Evolutionary conservation across 768 basidiomycete genomes (phyloP), one percentile per base, ranked within the genome.

Genomic region (Jaapia argillacea): DNA sequence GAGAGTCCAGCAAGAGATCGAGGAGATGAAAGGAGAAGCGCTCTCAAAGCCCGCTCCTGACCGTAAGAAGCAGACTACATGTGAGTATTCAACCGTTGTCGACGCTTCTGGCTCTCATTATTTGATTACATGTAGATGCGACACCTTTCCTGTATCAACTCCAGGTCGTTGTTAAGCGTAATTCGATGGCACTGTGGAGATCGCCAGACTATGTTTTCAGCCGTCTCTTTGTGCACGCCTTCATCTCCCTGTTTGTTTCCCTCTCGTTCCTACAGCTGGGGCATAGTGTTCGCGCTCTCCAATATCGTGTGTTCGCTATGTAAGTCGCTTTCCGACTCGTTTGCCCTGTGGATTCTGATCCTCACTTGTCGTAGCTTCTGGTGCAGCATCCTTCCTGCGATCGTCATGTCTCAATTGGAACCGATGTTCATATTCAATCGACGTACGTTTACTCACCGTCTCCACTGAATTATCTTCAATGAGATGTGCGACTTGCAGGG

Each of bases 351-450:
- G 16, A 10, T 33, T 33, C 28, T 10, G 10, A 10, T 33, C 28
- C 28, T 10, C 28, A 10, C 28, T 10, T 33, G 28, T 33, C 10
- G 10, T 33, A 33, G 28, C 28, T 33, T 33, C 16, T 33, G 28
- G 28, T 10, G 10, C 10, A 10, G 10, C 28, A 33, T 33, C 28
- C 16, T 33, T 10, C 28, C 28, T 7, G 79, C 83, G 5, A 72
- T 91, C 46, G 65, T 93, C 43, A 83, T 91, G 71, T 64, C 76
- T 2, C 87, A 88, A 56, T 77, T 86, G 37, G 82, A 88, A 60
- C 90, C 90, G 1, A 61, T 84, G 61, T 94, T 86, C 65, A 84
- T 92, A 54, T 61, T 76, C 57, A 81, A 82, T 47, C 65, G 88
- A 58, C 63, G 69, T 61, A 49, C 54, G 54, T 53, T 36, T 16